Evolutionary conservation across 352 stramenopile species (phyloP).

Genomic region (Phytophthora sansomeana): DNA sequence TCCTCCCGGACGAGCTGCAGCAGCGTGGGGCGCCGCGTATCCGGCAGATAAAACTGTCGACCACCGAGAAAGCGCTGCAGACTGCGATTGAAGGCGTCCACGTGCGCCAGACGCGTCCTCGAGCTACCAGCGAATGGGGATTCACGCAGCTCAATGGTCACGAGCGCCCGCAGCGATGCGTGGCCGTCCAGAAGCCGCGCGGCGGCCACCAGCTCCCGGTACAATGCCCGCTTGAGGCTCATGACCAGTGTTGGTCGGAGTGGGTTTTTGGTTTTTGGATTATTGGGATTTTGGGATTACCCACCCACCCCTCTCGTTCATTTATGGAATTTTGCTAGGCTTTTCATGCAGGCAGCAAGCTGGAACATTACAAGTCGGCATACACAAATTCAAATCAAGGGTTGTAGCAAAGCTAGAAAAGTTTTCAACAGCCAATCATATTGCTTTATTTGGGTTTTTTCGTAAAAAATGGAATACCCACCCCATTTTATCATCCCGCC

Average conservation of each 20-base stretch:
- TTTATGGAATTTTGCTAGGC: too few relatives aligned
- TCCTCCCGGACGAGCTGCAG: slow-evolving; percentile 56
- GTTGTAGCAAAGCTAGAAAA: too few relatives aligned
- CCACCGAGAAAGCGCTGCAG: slow-evolving; percentile 61
- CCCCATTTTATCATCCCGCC: too few relatives aligned
- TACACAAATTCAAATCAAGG: too few relatives aligned
- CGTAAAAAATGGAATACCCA: too few relatives aligned
- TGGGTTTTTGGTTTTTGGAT: too few relatives aligned
- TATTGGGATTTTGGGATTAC: too few relatives aligned
- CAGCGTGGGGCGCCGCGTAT: slow-evolving; percentile 37
- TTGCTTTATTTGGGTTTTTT: too few relatives aligned
- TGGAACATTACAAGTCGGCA: too few relatives aligned
- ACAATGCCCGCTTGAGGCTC: slow-evolving; percentile 63
- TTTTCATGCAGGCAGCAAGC: too few relatives aligned
- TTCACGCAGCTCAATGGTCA: slow-evolving; percentile 70
- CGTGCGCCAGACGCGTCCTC: slow-evolving; percentile 53
- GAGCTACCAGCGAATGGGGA: slow-evolving; percentile 40
- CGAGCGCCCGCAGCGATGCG: slow-evolving; percentile 60
- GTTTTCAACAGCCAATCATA: too few relatives aligned
- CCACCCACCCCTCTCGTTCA: too few relatives aligned
- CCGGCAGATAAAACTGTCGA: slow-evolving; percentile 77
- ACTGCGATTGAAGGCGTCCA: slow-evolving; percentile 67
- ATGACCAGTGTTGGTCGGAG: slow-evolving; percentile 34
- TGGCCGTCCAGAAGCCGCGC: slow-evolving; percentile 69
- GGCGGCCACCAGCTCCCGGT: slow-evolving; percentile 69